phyloP scores from a whole-genome alignment of 192 early-diverging fungal species.

The Neocallimastix lanati region DNA sequence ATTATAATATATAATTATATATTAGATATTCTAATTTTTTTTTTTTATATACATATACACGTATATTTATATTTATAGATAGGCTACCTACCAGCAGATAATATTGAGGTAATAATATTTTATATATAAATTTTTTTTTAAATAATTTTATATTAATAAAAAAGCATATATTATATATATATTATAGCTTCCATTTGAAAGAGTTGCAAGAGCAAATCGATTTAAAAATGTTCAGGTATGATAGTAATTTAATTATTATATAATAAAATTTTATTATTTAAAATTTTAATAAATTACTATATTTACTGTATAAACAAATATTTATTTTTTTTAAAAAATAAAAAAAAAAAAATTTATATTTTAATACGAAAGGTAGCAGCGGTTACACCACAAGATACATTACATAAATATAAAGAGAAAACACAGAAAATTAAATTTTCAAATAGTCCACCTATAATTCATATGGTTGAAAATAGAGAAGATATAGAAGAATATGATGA shows the following conservation, averaged over 20 bases:
- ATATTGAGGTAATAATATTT: slow-evolving; percentile 73
- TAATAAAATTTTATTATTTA: too few relatives aligned
- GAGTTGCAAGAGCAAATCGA: neutral
- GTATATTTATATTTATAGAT: neutral
- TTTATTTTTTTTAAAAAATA: too few relatives aligned
- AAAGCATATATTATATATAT: too few relatives aligned
- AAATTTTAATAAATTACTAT: too few relatives aligned
- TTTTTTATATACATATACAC: too few relatives aligned
- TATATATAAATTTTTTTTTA: too few relatives aligned
- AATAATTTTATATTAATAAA: too few relatives aligned
- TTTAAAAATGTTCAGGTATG: neutral
- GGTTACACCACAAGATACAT: neutral
- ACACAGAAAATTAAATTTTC: neutral
- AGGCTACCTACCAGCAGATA: slow-evolving; percentile 77
- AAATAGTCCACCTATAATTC: neutral
- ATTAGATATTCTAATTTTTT: too few relatives aligned
- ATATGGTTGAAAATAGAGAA: neutral
- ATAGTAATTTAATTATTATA: too few relatives aligned
- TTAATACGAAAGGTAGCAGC: neutral
- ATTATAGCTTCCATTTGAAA: neutral
- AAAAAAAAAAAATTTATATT: neutral
- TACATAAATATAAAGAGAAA: neutral
- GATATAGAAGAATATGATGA: neutral
- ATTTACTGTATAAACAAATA: too few relatives aligned
- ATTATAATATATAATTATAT: too few relatives aligned